Percentiles rank a stretch among this genome's conserved stretches.
phyloP scores from a whole-genome alignment of 1,139 yeast genomes.

The Geotrichum reessii region DNA sequence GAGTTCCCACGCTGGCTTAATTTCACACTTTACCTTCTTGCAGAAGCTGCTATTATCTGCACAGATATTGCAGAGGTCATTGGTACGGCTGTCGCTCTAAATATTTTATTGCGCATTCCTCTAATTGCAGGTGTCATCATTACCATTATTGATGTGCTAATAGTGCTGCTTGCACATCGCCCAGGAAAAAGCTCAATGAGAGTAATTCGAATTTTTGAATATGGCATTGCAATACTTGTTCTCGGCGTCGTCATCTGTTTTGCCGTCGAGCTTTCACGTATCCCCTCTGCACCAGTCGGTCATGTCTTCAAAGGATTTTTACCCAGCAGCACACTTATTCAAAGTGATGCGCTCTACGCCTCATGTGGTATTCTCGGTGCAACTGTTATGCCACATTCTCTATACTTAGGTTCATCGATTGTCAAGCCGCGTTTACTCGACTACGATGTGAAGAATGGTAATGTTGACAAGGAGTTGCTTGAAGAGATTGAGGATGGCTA shows the following conservation, averaged over 20 bases:
- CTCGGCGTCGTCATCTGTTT: slow-evolving; percentile 81
- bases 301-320: slow-evolving; percentile 67
- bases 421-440: slow-evolving; percentile 87
- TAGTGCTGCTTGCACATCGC: slow-evolving; percentile 79
- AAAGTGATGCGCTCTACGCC: slow-evolving; percentile 74
- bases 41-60: slow-evolving; percentile 85
- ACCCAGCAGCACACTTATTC: slow-evolving; percentile 68
- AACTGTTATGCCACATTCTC: slow-evolving; percentile 95
- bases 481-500: slow-evolving; percentile 25
- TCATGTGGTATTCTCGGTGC: slow-evolving; percentile 93
- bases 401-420: slow-evolving; percentile 85
- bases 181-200: slow-evolving; percentile 75
- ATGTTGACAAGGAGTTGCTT: slow-evolving; percentile 34
- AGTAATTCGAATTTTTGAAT: slow-evolving; percentile 74
- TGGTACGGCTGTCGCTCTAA: slow-evolving; percentile 86
- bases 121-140: slow-evolving; percentile 70
- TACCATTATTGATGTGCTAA: slow-evolving; percentile 77
- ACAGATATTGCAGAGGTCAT: slow-evolving; percentile 93
- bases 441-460: slow-evolving; percentile 64
- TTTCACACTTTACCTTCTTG: slow-evolving; percentile 58
- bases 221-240: slow-evolving; percentile 70
- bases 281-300: slow-evolving; percentile 46
- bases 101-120: slow-evolving; percentile 74
- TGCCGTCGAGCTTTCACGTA: slow-evolving; percentile 63
- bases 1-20: slow-evolving; percentile 63